These are phyloP conservation scores for Lactifluus subvellereus DNA, from an alignment of 768 basidiomycete species.

Conservation along the genomic window DNA sequence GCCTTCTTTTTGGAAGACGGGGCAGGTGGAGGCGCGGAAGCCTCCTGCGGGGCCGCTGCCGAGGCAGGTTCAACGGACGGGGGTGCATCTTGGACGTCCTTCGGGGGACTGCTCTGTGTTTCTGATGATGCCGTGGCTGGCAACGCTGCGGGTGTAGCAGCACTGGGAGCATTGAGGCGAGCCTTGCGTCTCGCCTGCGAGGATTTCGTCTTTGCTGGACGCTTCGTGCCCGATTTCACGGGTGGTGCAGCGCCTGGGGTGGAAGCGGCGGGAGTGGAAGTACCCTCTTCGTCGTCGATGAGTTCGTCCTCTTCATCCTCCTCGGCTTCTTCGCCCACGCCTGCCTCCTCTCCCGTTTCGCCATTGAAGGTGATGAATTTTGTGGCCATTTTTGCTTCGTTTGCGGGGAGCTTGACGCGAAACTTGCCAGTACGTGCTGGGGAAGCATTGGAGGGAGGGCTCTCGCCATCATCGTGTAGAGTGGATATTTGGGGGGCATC, in stretches of 20 bases:
- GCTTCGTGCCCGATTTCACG: constrained; percentile 32
- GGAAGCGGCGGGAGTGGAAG: constrained; percentile 24
- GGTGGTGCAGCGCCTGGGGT: constrained; percentile 28
- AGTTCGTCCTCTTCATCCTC: constrained; percentile 71
- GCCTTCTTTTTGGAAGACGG: constrained; percentile 27
- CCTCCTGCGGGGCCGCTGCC: constrained; percentile 14
- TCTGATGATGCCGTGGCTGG: background rate
- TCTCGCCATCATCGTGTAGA: constrained; percentile 64
- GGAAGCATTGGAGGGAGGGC: constrained; percentile 45
- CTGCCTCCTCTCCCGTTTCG: constrained; percentile 23
- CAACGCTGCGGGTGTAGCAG: background rate
- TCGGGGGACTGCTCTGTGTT: background rate
- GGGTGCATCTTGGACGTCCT: constrained; percentile 4
- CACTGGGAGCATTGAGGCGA: constrained; percentile 5
- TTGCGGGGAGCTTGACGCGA: constrained; percentile 47
- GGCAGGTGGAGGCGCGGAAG: constrained; percentile 6
- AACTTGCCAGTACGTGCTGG: constrained; percentile 34
- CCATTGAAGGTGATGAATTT: constrained; percentile 33
- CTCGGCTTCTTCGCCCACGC: constrained; percentile 29
- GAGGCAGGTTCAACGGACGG: background rate
- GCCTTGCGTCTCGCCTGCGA: constrained; percentile 23
- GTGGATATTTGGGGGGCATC: constrained; percentile 82
- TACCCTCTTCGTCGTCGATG: constrained; percentile 62
- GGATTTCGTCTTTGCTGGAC: constrained; percentile 22
- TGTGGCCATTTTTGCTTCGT: constrained; percentile 38